These are phyloP conservation scores for Penicillium dipodomyicola DNA, from an alignment of 495 filamentous ascomycete species.

Conservation along the genomic window DNA sequence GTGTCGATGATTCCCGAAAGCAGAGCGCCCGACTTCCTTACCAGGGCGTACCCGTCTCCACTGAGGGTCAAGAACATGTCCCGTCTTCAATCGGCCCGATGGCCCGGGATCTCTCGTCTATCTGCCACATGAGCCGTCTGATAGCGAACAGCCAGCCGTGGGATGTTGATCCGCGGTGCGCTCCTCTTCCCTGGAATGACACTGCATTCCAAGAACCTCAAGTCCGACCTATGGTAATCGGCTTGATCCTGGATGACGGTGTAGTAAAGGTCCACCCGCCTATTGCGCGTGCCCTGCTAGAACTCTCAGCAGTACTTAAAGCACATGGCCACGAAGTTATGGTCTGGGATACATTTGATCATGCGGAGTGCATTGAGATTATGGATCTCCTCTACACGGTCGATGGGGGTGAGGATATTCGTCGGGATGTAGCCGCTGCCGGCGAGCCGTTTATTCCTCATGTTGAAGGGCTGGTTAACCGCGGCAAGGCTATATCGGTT, in stretches of 20 bases:
- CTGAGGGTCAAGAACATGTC: conserved; percentile 54
- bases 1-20: background rate
- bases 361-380: conserved; percentile 44
- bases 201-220: conserved; percentile 39
- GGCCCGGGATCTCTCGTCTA: conserved; percentile 42
- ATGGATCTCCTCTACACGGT: conserved; percentile 54
- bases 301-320: conserved; percentile 36
- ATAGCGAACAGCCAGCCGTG: conserved; percentile 42
- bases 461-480: conserved; percentile 45
- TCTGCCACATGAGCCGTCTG: conserved; percentile 40
- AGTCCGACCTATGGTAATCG: conserved; percentile 43
- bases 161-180: conserved; percentile 47
- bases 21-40: conserved; percentile 50
- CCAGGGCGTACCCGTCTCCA: conserved; percentile 46
- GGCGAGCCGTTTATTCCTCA: conserved; percentile 57
- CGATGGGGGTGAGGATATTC: conserved; percentile 56
- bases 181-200: conserved; percentile 48
- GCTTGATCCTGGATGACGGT: conserved; percentile 50
- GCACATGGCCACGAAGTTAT: conserved; percentile 49
- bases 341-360: conserved; percentile 44
- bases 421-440: conserved; percentile 42
- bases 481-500: conserved; percentile 50
- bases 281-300: conserved; percentile 41
- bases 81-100: conserved; percentile 53
- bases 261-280: conserved; percentile 51